phyloP scores from a whole-genome alignment of 768 basidiomycete species.

The Gyrodon lividus region DNA sequence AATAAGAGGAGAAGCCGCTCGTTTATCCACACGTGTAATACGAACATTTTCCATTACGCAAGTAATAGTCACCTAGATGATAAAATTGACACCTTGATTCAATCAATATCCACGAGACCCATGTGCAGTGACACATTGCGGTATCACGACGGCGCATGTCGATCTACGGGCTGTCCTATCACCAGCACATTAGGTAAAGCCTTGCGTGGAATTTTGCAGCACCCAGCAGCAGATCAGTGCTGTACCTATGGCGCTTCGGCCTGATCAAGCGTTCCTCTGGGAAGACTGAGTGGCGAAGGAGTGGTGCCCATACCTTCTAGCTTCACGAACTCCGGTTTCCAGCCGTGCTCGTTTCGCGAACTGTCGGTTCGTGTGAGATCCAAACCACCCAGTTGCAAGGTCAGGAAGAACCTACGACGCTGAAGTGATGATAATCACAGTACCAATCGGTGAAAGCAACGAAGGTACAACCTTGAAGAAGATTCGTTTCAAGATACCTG shows the following conservation, averaged over 20 bases:
- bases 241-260: not conserved
- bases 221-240: not conserved
- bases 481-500: slow-evolving; percentile 60
- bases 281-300: not conserved
- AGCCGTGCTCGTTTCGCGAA: not conserved
- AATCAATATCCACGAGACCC: too few species aligned
- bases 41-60: too few species aligned
- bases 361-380: not conserved
- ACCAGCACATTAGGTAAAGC: too few species aligned
- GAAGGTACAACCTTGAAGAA: slow-evolving; percentile 63
- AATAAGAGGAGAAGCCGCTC: too few species aligned
- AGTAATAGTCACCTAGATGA: too few species aligned
- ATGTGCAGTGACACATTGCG: too few species aligned
- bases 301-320: not conserved
- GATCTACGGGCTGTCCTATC: too few species aligned
- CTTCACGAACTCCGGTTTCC: not conserved
- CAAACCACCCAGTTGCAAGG: not conserved
- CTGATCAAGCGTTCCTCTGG: not conserved
- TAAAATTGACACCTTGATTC: too few species aligned
- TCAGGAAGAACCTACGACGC: not conserved
- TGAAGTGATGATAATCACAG: slow-evolving; percentile 53
- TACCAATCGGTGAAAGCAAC: slow-evolving; percentile 58
- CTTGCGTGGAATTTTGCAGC: too few species aligned
- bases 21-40: too few species aligned
- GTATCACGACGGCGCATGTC: too few species aligned